Conservation (phyloP, 306 rosid genomes). For the Lablab purpureus region DNA sequence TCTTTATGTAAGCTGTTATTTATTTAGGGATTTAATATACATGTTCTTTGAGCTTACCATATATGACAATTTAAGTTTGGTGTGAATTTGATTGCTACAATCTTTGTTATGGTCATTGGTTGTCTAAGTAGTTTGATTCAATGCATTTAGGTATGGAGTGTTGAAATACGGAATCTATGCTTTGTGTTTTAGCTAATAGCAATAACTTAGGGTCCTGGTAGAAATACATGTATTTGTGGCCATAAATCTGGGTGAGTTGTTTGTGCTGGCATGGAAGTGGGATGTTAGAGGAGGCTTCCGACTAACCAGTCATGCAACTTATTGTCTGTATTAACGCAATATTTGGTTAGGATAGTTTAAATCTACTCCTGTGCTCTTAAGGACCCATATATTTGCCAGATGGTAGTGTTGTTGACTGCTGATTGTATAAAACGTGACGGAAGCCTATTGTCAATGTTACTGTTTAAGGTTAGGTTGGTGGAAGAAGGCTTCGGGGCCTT, state of each 20-base stretch:
- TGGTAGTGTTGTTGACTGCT: neutral
- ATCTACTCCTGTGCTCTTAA: neutral
- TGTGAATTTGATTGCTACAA: conserved; percentile 4
- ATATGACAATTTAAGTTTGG: neutral
- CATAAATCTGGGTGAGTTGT: conserved; percentile 6
- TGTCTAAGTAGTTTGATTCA: conserved; percentile 8
- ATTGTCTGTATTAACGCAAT: neutral
- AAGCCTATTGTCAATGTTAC: neutral
- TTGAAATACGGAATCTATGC: neutral
- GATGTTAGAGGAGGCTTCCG: neutral
- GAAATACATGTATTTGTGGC: neutral
- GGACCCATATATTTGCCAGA: neutral
- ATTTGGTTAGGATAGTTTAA: neutral
- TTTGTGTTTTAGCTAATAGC: conserved; percentile 2
- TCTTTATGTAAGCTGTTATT: too few species aligned
- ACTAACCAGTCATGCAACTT: neutral
- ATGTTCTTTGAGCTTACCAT: too few species aligned
- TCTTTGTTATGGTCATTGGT: neutral
- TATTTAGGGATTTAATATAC: too few species aligned
- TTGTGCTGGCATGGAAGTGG: neutral
- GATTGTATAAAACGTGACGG: neutral
- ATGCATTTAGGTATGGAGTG: neutral
- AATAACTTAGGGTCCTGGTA: neutral
- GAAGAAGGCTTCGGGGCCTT: neutral
- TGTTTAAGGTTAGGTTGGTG: neutral